Base-by-base conservation (phyloP, 2,329 filamentous ascomycete genomes). In the Fusarium nygamai region DNA sequence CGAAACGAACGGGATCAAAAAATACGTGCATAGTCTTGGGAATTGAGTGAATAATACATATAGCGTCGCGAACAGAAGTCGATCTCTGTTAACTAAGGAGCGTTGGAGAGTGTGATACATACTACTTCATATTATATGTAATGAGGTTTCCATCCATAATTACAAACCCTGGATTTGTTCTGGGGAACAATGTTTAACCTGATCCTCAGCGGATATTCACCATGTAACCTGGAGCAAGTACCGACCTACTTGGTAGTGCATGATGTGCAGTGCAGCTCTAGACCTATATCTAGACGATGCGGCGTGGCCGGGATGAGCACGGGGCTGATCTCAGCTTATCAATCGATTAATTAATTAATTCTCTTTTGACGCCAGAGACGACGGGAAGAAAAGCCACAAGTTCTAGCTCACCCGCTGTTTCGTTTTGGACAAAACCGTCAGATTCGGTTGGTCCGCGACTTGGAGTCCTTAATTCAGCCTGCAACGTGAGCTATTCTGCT, bases 391-490 rank as follows among this genome's bases (percentile, higher is more conserved):
- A 61, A 29, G 33, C 43, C 46, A 34, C n/a, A 20, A 20, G 29
- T 66, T 39, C 43, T 33, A 50, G 58, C 34, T 63, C 39, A 34
- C 48, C 48, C 19, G 41, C 33, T 68, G 58, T 64, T 64, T 68
- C 61, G 39, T 65, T 54, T 56, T 66, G 44, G 39, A 44, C 22
- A 54, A 59, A 72, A 38, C 39, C 33, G 36, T 46, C 46, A 58
- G 48, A 67, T 72, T 67, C 58, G 62, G 67, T 62, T 72, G 59
- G 71, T 46, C 64, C 51, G 36, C 36, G 34, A 41, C 31, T 50
- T 72, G 48, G 39, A 33, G 53, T 61, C 72, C 72, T 75, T 75
- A 73, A 73, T 74, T 58, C 63, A 27, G 41, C 65, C 50, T 73
- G 69, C 61, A 73, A 75, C 69, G n/a, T 48, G 39, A 57, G 66